These are phyloP conservation scores for Chrysoporthe deuterocubensis DNA, from an alignment of 2,329 filamentous ascomycete genomes.

Conservation along the genomic window DNA sequence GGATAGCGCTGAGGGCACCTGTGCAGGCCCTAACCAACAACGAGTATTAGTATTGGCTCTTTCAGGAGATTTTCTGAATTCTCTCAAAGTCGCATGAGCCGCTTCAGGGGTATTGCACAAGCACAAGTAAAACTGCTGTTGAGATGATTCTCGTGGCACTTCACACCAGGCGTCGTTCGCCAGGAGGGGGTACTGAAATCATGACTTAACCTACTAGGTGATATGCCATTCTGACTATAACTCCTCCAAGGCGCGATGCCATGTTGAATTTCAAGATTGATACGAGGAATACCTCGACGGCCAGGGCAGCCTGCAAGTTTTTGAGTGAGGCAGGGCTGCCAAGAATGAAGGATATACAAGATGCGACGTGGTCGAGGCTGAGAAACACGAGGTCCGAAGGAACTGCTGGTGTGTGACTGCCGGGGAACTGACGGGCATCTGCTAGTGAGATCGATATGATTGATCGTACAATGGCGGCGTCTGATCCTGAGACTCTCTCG, in stretches of 20 bases:
- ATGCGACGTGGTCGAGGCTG: conserved; percentile 53
- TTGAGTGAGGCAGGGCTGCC: conserved; percentile 51
- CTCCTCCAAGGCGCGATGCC: conserved; percentile 58
- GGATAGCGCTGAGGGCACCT: conserved; percentile 58
- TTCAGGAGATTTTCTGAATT: background rate
- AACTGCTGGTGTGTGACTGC: conserved; percentile 43
- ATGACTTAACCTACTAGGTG: conserved; percentile 42
- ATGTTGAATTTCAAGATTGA: conserved; percentile 61
- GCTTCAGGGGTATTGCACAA: background rate
- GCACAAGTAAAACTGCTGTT: background rate
- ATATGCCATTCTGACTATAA: conserved; percentile 59
- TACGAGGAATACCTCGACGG: conserved; percentile 58
- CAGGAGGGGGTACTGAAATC: background rate
- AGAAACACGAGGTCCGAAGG: conserved; percentile 51
- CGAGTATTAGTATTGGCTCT: background rate
- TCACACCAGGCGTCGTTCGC: background rate
- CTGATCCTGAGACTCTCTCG: conserved; percentile 33
- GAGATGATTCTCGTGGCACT: background rate
- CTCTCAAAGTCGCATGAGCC: background rate
- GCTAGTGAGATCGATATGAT: conserved; percentile 58
- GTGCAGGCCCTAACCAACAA: conserved; percentile 49
- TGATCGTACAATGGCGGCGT: conserved; percentile 35
- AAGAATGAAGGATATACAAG: conserved; percentile 51
- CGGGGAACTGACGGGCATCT: conserved; percentile 54
- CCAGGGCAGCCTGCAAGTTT: conserved; percentile 54